Evolutionary conservation across 495 filamentous ascomycete genomes (phyloP), one percentile per base, ranked within the genome.

Genomic region (Aspergillus biplanus): DNA sequence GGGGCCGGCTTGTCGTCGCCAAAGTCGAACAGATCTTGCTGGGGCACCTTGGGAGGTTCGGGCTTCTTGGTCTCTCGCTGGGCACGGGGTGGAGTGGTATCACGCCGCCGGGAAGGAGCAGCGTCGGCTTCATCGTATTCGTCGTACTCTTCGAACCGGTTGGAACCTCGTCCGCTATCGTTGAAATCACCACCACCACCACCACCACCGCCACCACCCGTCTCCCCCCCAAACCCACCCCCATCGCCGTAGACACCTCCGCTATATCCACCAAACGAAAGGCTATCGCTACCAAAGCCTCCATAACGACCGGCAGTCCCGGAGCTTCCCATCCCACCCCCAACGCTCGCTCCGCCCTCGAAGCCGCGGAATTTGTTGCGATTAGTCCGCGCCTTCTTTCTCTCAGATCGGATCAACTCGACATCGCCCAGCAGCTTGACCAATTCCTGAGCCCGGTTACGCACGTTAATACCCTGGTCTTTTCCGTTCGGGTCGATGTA

Each of bases 391-490:
- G 95, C 92, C 79, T 98, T 99, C 82, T 99, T 99, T 52, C 95
- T 83, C 79, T 99, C 95, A 0, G 90, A 62, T 54, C 95, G 89
- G 68, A 99, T 98, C 32, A 89, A 83, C 21, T 99, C 95, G 48
- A 99, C 96, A 72, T 99, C 96, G 60, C 90, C 84, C 34, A 99
- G 85, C 37, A 99, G 83, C 64, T 99, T 96, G 15, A 92, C 91
- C 54, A 99, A 82, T 75, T 98, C 96, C 76, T 97, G 97, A 34
- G 94, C 92, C 49, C 96, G 87, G 73, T 97, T 97, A 61, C 95
- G 90, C 61, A 99, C 95, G 70, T 99, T 99, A 71, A 98, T 87
- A 65, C 95, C 95, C 76, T 98, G 96, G 71, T 99, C 95, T 79
- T 98, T 98, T 63, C 95, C 96, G 72, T 97, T 98, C 71, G 82